These are phyloP conservation scores for Malus hybrid DNA, from an alignment of 331 rosid species.

Conservation along the genomic window DNA sequence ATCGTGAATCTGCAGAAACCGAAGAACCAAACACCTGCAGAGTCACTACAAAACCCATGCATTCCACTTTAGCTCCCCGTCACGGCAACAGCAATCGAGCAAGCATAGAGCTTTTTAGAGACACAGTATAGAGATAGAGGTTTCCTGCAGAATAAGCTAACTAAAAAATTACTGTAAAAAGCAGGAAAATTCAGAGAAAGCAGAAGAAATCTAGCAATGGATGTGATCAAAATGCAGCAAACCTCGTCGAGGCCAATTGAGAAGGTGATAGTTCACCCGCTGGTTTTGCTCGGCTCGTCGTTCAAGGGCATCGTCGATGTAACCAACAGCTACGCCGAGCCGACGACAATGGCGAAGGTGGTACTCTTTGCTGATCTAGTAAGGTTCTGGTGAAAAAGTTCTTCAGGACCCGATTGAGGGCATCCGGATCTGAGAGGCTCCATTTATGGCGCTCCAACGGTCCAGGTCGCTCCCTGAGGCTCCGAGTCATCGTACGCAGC, in stretches of 20 bases:
- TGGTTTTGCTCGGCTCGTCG: constrained; percentile 72
- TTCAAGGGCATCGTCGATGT: constrained; percentile 89
- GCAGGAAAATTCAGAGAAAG: background rate
- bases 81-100: background rate
- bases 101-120: background rate
- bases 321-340: constrained; percentile 69
- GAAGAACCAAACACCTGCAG: too few species aligned
- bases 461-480: constrained; percentile 63
- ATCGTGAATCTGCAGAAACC: too few species aligned
- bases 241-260: constrained; percentile 53
- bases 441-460: constrained; percentile 49
- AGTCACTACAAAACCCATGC: too few species aligned
- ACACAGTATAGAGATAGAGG: background rate
- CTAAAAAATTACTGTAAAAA: background rate
- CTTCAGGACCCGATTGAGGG: constrained; percentile 49
- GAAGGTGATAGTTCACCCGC: constrained; percentile 80
- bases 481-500: constrained; percentile 49
- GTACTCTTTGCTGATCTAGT: background rate
- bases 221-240: constrained; percentile 82
- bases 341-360: too few species aligned
- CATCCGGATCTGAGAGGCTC: constrained; percentile 18
- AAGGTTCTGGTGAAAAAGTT: constrained; percentile 28
- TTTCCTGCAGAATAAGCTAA: constrained; percentile 18
- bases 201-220: constrained; percentile 31
- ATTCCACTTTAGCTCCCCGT: too few species aligned